A percentile compares a stretch with the other conserved stretches of the same genome.
phyloP scores from a whole-genome alignment of 768 basidiomycete species.

The Mycena chlorophos region DNA sequence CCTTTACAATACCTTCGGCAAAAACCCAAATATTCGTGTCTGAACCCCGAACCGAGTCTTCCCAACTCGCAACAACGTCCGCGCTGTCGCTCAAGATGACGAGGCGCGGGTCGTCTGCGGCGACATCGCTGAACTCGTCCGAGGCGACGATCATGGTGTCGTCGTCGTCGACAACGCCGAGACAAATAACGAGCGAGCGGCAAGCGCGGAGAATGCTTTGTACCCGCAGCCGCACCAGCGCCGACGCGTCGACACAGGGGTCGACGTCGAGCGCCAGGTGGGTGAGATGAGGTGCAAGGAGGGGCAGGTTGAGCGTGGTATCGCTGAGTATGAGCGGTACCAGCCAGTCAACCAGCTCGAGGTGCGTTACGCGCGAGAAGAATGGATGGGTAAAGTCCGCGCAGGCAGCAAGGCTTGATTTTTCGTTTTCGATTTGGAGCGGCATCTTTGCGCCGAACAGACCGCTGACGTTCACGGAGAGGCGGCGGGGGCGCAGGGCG shows the following conservation, averaged over 20 bases:
- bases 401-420: not conserved
- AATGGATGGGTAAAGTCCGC: conserved; percentile 27
- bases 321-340: conserved; percentile 12
- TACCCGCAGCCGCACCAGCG: conserved; percentile 17
- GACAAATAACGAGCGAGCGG: conserved; percentile 21
- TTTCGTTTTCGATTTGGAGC: not conserved
- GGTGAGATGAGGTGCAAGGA: conserved; percentile 22
- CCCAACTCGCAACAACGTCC: conserved; percentile 28
- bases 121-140: conserved; percentile 15
- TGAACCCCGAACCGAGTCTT: conserved; percentile 21
- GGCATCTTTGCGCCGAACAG: conserved; percentile 18
- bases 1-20: conserved; percentile 24
- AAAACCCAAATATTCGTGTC: conserved; percentile 27
- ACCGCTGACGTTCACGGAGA: conserved; percentile 27
- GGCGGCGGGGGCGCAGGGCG: conserved; percentile 22
- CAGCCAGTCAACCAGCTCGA: conserved; percentile 30
- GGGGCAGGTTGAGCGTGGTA: not conserved
- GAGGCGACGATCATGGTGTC: conserved; percentile 20
- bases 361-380: conserved; percentile 26
- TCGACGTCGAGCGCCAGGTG: conserved; percentile 29
- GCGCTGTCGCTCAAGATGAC: conserved; percentile 27
- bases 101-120: conserved; percentile 20
- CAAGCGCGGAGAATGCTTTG: conserved; percentile 23
- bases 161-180: conserved; percentile 26
- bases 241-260: conserved; percentile 9